Conservation (phyloP, 2,329 filamentous ascomycete genomes). For the Xylariales sp. region DNA sequence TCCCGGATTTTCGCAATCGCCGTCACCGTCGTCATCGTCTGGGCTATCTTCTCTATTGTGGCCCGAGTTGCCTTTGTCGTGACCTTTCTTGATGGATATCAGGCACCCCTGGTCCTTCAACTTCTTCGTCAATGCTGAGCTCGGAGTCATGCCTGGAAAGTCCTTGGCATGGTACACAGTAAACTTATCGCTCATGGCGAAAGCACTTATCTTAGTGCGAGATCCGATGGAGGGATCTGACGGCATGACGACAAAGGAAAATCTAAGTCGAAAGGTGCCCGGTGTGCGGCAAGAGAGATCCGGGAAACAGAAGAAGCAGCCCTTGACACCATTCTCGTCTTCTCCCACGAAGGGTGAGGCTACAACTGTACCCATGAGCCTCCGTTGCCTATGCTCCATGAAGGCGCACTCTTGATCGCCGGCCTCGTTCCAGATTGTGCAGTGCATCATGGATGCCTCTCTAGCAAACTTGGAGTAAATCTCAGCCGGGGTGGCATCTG, state of each 20-base stretch:
- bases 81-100: conserved; percentile 83
- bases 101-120: conserved; percentile 77
- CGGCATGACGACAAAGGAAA: conserved; percentile 69
- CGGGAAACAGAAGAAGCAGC: conserved; percentile 83
- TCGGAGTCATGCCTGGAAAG: conserved; percentile 79
- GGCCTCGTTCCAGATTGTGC: conserved; percentile 68
- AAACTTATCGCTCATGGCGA: conserved; percentile 64
- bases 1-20: no score
- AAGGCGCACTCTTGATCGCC: conserved; percentile 64
- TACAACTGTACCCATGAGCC: conserved; percentile 76
- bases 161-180: conserved; percentile 81
- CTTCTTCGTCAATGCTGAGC: conserved; percentile 67
- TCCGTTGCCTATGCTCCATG: conserved; percentile 68
- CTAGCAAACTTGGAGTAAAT: conserved; percentile 47
- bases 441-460: conserved; percentile 69
- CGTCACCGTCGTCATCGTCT: conserved; percentile 39
- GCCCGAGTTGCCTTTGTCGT: conserved; percentile 49
- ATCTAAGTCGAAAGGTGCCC: conserved; percentile 70
- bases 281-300: conserved; percentile 77
- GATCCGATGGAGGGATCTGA: conserved; percentile 58
- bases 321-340: conserved; percentile 68
- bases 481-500: conserved; percentile 50
- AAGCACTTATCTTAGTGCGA: conserved; percentile 45
- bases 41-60: conserved; percentile 37
- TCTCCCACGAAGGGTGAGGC: conserved; percentile 71